Evolutionary conservation across 2,329 filamentous ascomycete genomes (phyloP).

Genomic region (Microcyclosporella mali): DNA sequence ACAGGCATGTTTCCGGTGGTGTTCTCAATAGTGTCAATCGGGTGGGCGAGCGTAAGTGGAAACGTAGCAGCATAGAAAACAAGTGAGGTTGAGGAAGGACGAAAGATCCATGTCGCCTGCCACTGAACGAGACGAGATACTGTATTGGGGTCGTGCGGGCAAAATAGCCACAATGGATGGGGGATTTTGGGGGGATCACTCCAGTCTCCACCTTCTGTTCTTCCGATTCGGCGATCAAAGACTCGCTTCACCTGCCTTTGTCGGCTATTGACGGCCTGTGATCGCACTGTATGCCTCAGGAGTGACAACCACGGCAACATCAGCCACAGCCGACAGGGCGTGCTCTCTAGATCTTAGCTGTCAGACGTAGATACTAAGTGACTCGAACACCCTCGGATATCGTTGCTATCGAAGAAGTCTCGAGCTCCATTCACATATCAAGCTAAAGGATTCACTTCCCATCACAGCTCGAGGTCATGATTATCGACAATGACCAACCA

Average conservation of each 20-base stretch:
- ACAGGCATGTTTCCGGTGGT: conserved; percentile 11
- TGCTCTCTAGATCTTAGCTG: too few species aligned
- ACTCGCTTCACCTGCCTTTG: neutral
- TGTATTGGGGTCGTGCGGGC: neutral
- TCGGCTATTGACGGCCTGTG: conserved; percentile 4
- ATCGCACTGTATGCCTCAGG: neutral
- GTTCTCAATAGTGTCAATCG: neutral
- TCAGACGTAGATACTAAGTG: too few species aligned
- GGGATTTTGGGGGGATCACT: too few species aligned
- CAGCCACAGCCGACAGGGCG: too few species aligned
- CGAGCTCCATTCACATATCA: too few species aligned
- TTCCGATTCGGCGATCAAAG: conserved; percentile 1
- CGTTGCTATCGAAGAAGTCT: too few species aligned
- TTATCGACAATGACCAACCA: neutral
- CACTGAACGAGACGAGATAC: neutral
- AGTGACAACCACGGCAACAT: neutral
- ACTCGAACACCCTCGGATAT: too few species aligned
- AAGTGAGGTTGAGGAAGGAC: neutral
- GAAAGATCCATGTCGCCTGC: neutral
- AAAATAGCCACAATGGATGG: too few species aligned
- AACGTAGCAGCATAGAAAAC: neutral
- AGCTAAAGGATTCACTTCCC: too few species aligned
- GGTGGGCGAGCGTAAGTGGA: neutral
- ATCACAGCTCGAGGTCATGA: conserved; percentile 9
- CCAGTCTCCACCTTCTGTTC: neutral